Evolutionary conservation across 2,329 filamentous ascomycete species (phyloP).

Genomic region (Fusarium lyarnte): DNA sequence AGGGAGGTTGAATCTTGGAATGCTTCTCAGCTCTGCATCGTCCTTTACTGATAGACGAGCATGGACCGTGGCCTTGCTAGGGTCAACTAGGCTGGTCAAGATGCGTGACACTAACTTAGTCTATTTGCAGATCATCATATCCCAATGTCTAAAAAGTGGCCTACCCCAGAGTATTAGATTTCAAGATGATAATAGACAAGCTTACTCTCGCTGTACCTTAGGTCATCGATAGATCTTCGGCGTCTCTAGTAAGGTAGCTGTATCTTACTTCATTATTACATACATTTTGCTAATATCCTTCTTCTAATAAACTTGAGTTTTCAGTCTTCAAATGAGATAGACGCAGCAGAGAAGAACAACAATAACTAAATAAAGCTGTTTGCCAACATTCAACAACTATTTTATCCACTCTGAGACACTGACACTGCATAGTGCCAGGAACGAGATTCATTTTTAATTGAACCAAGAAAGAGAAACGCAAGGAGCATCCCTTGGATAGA

Average conservation of each 20-base stretch:
- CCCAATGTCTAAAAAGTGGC: background rate
- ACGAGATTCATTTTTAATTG: accelerated
- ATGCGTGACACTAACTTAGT: accelerated
- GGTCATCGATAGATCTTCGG: too few species aligned
- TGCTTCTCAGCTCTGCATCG: background rate
- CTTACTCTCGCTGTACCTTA: too few species aligned
- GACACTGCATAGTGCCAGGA: too few species aligned
- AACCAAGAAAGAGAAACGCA: background rate
- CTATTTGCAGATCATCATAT: background rate
- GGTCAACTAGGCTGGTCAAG: background rate
- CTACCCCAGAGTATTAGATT: background rate
- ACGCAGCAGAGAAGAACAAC: accelerated
- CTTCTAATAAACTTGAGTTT: too few species aligned
- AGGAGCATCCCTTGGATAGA: background rate
- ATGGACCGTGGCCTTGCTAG: background rate
- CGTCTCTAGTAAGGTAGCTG: too few species aligned
- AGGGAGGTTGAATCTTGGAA: background rate
- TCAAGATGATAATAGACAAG: background rate
- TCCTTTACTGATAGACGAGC: background rate
- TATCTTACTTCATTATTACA: too few species aligned
- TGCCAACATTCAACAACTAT: too few species aligned
- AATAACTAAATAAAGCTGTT: accelerated
- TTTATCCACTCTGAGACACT: background rate
- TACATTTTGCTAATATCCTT: too few species aligned
- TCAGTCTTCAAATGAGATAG: too few species aligned